A percentile compares a stretch with the other conserved stretches of the same genome.
These are phyloP conservation scores for Fusarium odoratissimum DNA, from an alignment of 2,329 filamentous ascomycete species.

Conservation along the genomic window DNA sequence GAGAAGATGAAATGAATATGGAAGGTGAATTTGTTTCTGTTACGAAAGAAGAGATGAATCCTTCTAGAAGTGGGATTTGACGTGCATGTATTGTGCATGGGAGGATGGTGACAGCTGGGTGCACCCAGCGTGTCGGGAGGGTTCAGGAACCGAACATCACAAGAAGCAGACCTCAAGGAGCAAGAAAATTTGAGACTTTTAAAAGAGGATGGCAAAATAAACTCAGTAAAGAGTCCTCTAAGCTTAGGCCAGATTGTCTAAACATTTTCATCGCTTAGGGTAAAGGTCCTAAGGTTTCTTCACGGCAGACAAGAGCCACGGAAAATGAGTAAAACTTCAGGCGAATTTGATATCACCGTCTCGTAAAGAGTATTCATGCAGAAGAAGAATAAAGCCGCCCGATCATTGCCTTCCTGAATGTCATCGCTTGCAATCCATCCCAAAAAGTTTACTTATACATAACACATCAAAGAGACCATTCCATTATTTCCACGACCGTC, in stretches of 20 bases:
- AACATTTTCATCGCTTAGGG: not conserved
- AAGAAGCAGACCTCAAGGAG: not conserved
- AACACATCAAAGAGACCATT: not conserved
- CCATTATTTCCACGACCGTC: slow-evolving; percentile 2
- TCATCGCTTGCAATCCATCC: not conserved
- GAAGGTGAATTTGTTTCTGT: not conserved
- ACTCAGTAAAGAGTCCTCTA: too few species aligned
- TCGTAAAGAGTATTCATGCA: not conserved
- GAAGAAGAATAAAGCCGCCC: not conserved
- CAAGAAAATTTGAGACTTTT: not conserved
- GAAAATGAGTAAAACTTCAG: not conserved
- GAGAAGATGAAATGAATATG: not conserved
- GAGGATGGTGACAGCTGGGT: not conserved
- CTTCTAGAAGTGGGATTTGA: not conserved
- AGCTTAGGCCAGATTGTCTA: too few species aligned
- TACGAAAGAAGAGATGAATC: not conserved
- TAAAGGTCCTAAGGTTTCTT: too few species aligned
- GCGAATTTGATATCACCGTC: too few species aligned
- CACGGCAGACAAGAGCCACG: not conserved
- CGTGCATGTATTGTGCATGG: not conserved
- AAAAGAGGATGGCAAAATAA: too few species aligned
- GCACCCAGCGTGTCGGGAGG: not conserved
- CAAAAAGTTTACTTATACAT: not conserved
- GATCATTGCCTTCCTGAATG: not conserved
- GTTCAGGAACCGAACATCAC: too few species aligned